Percentiles rank a stretch among this genome's conserved stretches.
Evolutionary conservation across 371 early-diverging fungal genomes (phyloP).

Genomic region (Blakeslea trispora): DNA sequence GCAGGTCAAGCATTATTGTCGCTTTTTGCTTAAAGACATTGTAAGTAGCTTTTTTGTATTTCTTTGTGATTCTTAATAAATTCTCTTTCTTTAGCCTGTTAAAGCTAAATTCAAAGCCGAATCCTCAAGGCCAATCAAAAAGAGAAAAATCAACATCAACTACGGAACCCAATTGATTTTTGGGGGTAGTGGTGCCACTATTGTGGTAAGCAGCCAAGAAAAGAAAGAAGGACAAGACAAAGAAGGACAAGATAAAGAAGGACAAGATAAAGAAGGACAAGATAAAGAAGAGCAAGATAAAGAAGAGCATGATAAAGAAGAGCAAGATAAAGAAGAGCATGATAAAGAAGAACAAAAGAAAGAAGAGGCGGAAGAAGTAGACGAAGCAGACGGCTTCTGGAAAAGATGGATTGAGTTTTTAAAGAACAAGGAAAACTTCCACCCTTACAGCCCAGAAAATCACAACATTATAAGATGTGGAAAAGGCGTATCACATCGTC

Average conservation of each 20-base stretch:
- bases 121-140: constrained; percentile 8
- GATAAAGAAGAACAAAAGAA: constrained; percentile 8
- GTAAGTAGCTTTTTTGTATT: neutral
- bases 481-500: constrained; percentile 7
- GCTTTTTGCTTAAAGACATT: neutral
- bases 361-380: neutral
- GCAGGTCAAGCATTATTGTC: neutral
- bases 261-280: too few species aligned
- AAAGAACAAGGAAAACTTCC: constrained; percentile 12
- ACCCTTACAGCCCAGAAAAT: constrained; percentile 17
- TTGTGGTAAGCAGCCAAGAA: constrained; percentile 1
- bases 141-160: constrained; percentile 11
- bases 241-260: constrained; percentile 12
- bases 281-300: too few species aligned
- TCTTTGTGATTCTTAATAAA: neutral
- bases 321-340: neutral
- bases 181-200: constrained; percentile 3
- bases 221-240: constrained; percentile 3
- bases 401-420: constrained; percentile 13
- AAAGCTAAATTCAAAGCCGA: constrained; percentile 6
- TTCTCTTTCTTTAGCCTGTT: constrained; percentile 1
- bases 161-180: constrained; percentile 5
- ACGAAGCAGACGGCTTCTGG: constrained; percentile 3
- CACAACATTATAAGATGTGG: constrained; percentile 19
- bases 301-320: too few species aligned